Evolutionary conservation across 139 green algal genomes (phyloP), one percentile per base, ranked within the genome.

Genomic region (Chlorella ohadii): DNA sequence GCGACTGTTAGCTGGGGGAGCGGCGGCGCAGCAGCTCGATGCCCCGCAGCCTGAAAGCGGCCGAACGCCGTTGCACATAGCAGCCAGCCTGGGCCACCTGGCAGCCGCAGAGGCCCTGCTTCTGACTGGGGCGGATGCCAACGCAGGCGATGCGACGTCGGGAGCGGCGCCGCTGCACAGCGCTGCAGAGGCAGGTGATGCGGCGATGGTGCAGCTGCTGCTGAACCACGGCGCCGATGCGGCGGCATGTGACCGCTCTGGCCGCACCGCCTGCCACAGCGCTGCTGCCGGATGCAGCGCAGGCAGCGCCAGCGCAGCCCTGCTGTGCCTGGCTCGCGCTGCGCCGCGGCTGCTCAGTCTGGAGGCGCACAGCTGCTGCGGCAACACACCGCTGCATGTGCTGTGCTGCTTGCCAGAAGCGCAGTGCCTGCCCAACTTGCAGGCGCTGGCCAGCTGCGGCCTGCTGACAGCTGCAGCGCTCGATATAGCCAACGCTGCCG

Each of bases 311-410:
- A 23, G 6, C 3, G 13, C 9, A 4, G 9, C 51, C 5, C 31
- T 79, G 51, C 47, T 79, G 22, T 67, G 73, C 73, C 51, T 79
- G 73, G 51, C 51, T 28, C 73, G 31, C 28, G 31, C 51, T 44
- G 5, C n/a, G 0, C 73, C 51, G 1, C 41, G 20, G n/a, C 47
- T 47, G 51, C 31, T 79, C 12, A 59, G 51, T 13, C 51, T 23
- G 55, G 0, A 12, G 5, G 44, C 31, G 7, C 28, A 22, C 7
- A 7, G 51, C 2, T 6, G 19, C 31, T 11, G 44, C 33, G 39
- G 73, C 31, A 12, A 36, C 20, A 47, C 47, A 17, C 47, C 51
- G 9, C 25, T 79, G 1, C 73, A 68, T 33, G 5, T 22, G 17
- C 20, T 67, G n/a, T 79, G 73, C 33, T 51, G 56, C 9, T 15